Evolutionary conservation across 2,329 filamentous ascomycete species (phyloP).

Genomic region (Arthrobotrys musiformis): DNA sequence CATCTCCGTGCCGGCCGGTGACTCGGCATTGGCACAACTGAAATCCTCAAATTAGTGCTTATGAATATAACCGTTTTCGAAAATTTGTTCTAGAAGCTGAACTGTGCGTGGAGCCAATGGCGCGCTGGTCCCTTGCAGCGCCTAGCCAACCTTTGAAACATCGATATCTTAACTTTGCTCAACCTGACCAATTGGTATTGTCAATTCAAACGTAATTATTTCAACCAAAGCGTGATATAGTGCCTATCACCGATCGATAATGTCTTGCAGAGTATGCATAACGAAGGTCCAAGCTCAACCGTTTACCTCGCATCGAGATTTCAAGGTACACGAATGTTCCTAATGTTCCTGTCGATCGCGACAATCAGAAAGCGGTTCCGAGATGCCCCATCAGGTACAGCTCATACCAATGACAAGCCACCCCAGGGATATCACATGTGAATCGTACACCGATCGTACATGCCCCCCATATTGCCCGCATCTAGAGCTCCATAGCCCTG

Average conservation of each 20-base stretch:
- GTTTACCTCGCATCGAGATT: not conserved
- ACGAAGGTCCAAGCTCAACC: slow-evolving; percentile 22
- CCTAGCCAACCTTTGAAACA: not conserved
- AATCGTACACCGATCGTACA: slow-evolving; percentile 1
- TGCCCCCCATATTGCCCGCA: not conserved
- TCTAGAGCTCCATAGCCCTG: slow-evolving; percentile 26
- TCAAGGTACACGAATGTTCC: not conserved
- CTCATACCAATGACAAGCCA: not conserved
- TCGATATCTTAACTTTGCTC: not conserved
- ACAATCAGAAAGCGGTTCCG: slow-evolving; percentile 32
- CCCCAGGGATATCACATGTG: slow-evolving; percentile 30
- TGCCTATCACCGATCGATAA: slow-evolving; percentile 10
- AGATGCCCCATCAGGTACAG: slow-evolving; percentile 39
- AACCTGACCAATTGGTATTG: slow-evolving; percentile 7
- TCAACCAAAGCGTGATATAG: not conserved
- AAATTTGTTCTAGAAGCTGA: slow-evolving; percentile 4
- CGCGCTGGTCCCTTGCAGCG: not conserved
- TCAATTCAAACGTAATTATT: slow-evolving; percentile 24
- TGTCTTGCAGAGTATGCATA: not conserved
- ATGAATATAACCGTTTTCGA: not conserved
- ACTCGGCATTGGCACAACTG: slow-evolving; percentile 1
- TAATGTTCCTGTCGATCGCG: slow-evolving; percentile 40
- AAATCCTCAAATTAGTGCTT: slow-evolving; percentile 2
- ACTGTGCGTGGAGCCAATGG: not conserved
- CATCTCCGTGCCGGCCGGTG: slow-evolving; percentile 22